Base-by-base conservation (phyloP, 2,329 filamentous ascomycete species). In the Arthrinium phaeospermum region DNA sequence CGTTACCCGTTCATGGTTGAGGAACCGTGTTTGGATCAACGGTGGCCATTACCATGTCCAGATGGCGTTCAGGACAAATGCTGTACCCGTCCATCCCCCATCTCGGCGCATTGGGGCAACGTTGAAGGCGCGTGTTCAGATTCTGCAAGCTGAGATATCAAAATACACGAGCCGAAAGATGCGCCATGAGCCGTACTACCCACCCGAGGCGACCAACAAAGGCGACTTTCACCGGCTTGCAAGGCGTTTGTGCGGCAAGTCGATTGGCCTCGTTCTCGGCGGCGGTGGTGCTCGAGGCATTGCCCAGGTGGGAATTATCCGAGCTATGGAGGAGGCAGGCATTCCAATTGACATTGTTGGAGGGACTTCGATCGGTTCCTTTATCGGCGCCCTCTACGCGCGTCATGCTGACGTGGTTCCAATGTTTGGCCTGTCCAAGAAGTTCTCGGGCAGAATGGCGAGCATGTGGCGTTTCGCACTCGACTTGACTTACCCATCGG, bases 401-500 rank as follows among this genome's bases (percentile, higher is more conserved):
- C 93, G 96, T 72, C 96, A 99, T 80, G 96, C 96, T 13, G 97
- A 99, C 79, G 92, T 98, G 0, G 96, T 99, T 5, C 96, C 96
- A 16, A 98, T 98, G 89, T 98, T 97, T 78, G 96, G 96, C 0
- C 90, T 97, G 67, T 95, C 95, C 19, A 99, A 99, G 88, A 98
- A 98, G 81, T 99, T 99, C 81, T 91, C 96, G 0, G 95, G 96
- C 5, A 93, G 97, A n/a, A 99, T 99, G 97, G 94, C 94, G 64
- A 98, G 96, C 82, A 94, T 98, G 84, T 99, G 96, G 96, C 91
- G 96, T n/a, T 98, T 99, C 81, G 95, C 95, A 0, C 86, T 99
- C 3, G 96, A 99, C 80, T 83, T 99, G 77, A 99, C 96, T 0
- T 99, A 99, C 81, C 96, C 96, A 0, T 96, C 96, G 7, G 94